phyloP scores from a whole-genome alignment of 345 rosid genomes.

The Camelina sativa region DNA sequence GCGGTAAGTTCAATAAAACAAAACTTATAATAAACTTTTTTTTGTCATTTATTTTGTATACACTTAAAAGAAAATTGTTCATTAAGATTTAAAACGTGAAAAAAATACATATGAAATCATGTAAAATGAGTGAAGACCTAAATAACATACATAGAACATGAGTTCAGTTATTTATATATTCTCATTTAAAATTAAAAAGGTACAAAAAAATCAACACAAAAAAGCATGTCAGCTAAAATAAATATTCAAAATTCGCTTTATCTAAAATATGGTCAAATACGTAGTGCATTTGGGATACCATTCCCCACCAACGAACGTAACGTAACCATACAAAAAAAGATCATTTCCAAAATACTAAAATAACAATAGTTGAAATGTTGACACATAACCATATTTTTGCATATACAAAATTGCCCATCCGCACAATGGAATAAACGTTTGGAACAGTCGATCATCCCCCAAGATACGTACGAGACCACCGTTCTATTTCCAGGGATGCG shows the following conservation, averaged over 20 bases:
- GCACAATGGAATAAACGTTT: neutral
- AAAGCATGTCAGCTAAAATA: neutral
- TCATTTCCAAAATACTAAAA: conserved; percentile 9
- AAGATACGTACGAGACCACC: neutral
- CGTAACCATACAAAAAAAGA: conserved; percentile 22
- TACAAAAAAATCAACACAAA: neutral
- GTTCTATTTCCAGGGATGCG: neutral
- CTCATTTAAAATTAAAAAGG: neutral
- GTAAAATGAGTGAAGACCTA: neutral
- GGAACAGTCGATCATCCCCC: conserved; percentile 1
- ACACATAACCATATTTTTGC: neutral
- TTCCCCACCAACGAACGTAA: conserved; percentile 20
- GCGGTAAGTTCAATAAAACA: too few relatives aligned
- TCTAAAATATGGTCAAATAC: neutral
- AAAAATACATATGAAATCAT: too few relatives aligned
- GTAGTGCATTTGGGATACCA: conserved; percentile 22
- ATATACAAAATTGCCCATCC: conserved; percentile 2
- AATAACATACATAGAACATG: neutral
- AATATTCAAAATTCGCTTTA: neutral
- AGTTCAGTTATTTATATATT: neutral
- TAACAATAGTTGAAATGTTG: conserved; percentile 18
- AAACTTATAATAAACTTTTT: too few relatives aligned
- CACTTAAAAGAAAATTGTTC: too few relatives aligned
- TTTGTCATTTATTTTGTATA: too few relatives aligned
- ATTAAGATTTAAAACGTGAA: too few relatives aligned